These are phyloP conservation scores for Annona cherimola DNA, from an alignment of 164 flowering plant genomes.

Conservation along the genomic window DNA sequence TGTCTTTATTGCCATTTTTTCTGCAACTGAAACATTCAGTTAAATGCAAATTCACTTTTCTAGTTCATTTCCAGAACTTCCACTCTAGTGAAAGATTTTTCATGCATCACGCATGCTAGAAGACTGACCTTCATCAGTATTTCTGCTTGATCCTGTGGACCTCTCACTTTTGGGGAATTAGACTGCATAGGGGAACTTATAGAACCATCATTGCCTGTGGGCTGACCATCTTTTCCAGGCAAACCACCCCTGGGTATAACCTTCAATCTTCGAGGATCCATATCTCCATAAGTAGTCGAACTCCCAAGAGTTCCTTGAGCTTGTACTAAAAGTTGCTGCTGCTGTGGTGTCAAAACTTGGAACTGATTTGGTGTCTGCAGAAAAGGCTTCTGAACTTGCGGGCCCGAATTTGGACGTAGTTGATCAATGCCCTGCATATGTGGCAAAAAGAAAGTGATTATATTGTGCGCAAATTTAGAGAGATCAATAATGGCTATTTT, in stretches of 20 bases:
- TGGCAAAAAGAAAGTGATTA: not conserved
- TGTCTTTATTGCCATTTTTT: too few relatives aligned
- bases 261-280: conserved; percentile 56
- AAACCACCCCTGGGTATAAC: conserved; percentile 54
- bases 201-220: conserved; percentile 72
- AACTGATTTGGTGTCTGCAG: conserved; percentile 56
- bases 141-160: conserved; percentile 29
- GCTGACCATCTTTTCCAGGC: conserved; percentile 61
- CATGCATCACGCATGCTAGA: not conserved
- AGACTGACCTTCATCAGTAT: conserved; percentile 30
- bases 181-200: conserved; percentile 76
- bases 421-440: conserved; percentile 65
- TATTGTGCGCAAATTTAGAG: not conserved
- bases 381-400: conserved; percentile 64
- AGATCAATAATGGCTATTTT: not conserved
- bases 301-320: conserved; percentile 56
- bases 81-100: not conserved
- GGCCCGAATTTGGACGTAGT: conserved; percentile 50
- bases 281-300: conserved; percentile 46
- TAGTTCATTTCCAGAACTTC: not conserved
- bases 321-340: conserved; percentile 63
- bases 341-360: conserved; percentile 49
- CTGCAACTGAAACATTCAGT: too few relatives aligned
- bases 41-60: not conserved
- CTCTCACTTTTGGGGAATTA: conserved; percentile 69